Percentiles rank a stretch among this genome's conserved stretches.
Conservation (phyloP, 352 stramenopile species). For the Globisporangium camurandrum region DNA sequence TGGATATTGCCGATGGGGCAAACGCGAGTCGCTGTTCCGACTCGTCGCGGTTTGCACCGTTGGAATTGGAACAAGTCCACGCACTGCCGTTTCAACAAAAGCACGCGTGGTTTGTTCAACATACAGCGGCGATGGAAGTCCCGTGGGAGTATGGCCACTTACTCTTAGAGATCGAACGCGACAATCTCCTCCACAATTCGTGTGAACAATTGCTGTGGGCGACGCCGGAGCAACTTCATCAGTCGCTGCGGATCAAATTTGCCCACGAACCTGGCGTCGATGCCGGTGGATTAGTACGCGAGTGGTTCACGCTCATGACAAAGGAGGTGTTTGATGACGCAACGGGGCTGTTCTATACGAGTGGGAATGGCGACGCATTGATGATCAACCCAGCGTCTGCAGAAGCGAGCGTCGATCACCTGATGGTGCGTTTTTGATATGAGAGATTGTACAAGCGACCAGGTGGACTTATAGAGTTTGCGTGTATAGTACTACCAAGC, state of each 20-base stretch:
- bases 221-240: conserved; percentile 73
- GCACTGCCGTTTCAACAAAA: conserved; percentile 81
- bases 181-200: conserved; percentile 87
- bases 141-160: conserved; percentile 85
- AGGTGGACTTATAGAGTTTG: conserved; percentile 9
- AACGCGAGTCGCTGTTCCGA: conserved; percentile 47
- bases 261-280: conserved; percentile 88
- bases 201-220: conserved; percentile 84
- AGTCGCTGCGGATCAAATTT: conserved; percentile 88
- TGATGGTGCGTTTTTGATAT: conserved; percentile 46
- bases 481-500: conserved; percentile 65
- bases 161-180: conserved; percentile 78
- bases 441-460: conserved; percentile 5
- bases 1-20: conserved; percentile 61
- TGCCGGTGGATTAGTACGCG: conserved; percentile 83
- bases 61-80: conserved; percentile 66
- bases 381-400: conserved; percentile 81
- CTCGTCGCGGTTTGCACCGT: conserved; percentile 51
- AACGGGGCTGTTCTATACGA: conserved; percentile 76
- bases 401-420: conserved; percentile 77
- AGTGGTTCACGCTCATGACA: conserved; percentile 90
- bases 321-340: conserved; percentile 85
- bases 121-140: conserved; percentile 78
- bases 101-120: conserved; percentile 84
- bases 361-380: conserved; percentile 62